phyloP scores from a whole-genome alignment of 345 rosid genomes.

The Microcos paniculata region DNA sequence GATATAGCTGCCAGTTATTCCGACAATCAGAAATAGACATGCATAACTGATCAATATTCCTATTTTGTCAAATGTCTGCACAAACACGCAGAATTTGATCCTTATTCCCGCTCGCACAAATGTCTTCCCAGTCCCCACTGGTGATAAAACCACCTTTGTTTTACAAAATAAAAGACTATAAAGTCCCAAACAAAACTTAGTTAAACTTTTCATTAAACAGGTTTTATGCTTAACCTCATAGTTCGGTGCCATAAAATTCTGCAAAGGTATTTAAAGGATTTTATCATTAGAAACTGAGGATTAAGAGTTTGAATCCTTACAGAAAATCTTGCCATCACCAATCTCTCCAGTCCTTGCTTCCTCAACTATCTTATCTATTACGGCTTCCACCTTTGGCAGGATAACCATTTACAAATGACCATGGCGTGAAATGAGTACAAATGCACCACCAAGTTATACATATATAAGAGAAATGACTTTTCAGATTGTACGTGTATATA shows the following conservation, averaged over 20 bases:
- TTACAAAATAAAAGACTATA: not conserved
- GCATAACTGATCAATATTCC: not conserved
- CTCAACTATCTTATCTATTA: conserved; percentile 61
- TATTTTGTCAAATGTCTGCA: not conserved
- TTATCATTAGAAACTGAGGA: not conserved
- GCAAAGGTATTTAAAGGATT: not conserved
- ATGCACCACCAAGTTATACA: not conserved
- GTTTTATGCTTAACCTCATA: not conserved
- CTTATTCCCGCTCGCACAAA: not conserved
- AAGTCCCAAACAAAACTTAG: not conserved
- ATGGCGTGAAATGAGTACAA: not conserved
- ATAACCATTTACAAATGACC: not conserved
- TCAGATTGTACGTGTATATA: conserved; percentile 17
- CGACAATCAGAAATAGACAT: not conserved
- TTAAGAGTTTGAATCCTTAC: conserved; percentile 27
- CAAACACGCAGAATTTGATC: not conserved
- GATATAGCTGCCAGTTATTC: not conserved
- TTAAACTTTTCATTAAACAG: not conserved
- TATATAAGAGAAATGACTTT: not conserved
- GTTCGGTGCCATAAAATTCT: not conserved
- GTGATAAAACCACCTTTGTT: not conserved
- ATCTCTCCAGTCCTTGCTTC: conserved; percentile 86
- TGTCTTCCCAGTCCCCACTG: not conserved
- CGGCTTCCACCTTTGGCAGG: conserved; percentile 68
- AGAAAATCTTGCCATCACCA: conserved; percentile 87